Percentiles rank a stretch among this genome's conserved stretches.
Conservation (phyloP, 768 basidiomycete genomes). For the Chlorophyllum brunneum region DNA sequence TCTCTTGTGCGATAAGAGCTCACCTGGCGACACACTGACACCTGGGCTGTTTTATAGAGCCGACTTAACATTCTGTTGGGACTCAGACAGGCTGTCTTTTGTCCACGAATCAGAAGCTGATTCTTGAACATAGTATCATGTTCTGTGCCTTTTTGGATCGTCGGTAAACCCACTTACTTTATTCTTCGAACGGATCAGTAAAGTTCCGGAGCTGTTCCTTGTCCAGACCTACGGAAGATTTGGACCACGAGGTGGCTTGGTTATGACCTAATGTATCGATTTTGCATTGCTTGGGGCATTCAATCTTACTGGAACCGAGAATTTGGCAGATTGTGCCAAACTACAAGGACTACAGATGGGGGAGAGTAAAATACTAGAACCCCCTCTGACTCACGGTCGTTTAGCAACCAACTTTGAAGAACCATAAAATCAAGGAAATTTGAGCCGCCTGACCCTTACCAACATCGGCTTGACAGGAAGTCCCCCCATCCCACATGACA, state of each 20-base stretch:
- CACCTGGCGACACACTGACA: too few relatives aligned
- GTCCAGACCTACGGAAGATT: background rate
- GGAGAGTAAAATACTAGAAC: background rate
- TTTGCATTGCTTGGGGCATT: background rate
- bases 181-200: conserved; percentile 4
- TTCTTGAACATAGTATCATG: background rate
- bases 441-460: too few relatives aligned
- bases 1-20: too few relatives aligned
- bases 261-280: background rate
- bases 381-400: background rate
- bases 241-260: too few relatives aligned
- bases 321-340: conserved; percentile 10
- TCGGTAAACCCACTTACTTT: background rate
- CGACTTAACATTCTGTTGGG: background rate
- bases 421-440: background rate
- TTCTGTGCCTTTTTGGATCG: background rate
- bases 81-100: background rate
- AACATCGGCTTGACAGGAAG: background rate
- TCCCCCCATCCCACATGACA: background rate
- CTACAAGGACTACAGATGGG: background rate
- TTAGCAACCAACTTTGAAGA: conserved; percentile 4
- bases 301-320: background rate
- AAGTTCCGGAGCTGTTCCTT: background rate
- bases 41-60: background rate
- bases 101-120: background rate